phyloP scores from a whole-genome alignment of 331 rosid genomes.

The Quercus tomentella region DNA sequence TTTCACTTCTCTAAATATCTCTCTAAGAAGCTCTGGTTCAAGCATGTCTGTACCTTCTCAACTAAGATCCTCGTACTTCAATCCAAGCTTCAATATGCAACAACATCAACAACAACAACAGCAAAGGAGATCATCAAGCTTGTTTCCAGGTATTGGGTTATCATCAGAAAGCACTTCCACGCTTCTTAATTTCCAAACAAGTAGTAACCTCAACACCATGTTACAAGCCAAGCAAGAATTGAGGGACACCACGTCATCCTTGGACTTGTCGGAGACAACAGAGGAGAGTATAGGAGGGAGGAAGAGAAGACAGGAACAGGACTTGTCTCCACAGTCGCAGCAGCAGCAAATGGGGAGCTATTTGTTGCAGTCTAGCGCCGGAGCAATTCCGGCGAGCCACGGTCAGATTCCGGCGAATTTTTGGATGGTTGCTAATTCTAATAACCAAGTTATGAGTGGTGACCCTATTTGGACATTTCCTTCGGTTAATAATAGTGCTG shows the following conservation, averaged over 20 bases:
- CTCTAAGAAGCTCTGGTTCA: conserved; percentile 89
- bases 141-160: conserved; percentile 64
- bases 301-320: conserved; percentile 50
- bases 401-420: conserved; percentile 77
- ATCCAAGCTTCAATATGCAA: conserved; percentile 68
- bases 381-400: conserved; percentile 64
- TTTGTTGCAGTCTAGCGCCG: conserved; percentile 62
- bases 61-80: conserved; percentile 81
- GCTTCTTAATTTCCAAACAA: conserved; percentile 69
- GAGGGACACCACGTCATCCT: conserved; percentile 45
- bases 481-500: conserved; percentile 50
- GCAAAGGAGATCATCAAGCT: conserved; percentile 28
- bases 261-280: conserved; percentile 47
- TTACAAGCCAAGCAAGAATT: conserved; percentile 77
- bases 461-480: conserved; percentile 91
- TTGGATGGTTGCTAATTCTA: conserved; percentile 88
- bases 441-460: conserved; percentile 71
- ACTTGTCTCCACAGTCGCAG: conserved; percentile 24
- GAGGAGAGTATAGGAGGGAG: conserved; percentile 58
- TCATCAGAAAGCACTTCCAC: conserved; percentile 45
- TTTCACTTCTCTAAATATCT: conserved; percentile 91
- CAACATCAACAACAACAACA: conserved; percentile 2
- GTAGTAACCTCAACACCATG: conserved; percentile 32
- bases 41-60: conserved; percentile 93
- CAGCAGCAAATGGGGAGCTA: conserved; percentile 85